phyloP scores from a whole-genome alignment of 2,329 filamentous ascomycete species.

The Paecilomyces dactylethromorphus region DNA sequence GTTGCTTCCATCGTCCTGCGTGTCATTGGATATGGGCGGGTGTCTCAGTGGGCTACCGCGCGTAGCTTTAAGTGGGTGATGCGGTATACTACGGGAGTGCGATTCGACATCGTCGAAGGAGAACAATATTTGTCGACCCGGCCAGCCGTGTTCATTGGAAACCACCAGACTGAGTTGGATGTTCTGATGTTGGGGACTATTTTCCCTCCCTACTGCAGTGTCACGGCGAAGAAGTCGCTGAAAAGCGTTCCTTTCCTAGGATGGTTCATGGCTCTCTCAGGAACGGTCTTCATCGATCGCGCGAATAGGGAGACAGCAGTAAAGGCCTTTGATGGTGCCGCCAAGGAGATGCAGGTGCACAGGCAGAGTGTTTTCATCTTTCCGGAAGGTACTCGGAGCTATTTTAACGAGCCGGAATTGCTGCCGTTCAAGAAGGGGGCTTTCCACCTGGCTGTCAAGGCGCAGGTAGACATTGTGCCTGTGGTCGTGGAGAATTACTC shows the following conservation, averaged over 20 bases:
- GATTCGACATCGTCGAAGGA: slow-evolving; percentile 66
- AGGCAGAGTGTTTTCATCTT: slow-evolving; percentile 56
- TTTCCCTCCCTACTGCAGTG: slow-evolving; percentile 85
- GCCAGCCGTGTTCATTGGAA: slow-evolving; percentile 85
- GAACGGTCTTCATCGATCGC: slow-evolving; percentile 92
- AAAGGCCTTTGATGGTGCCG: slow-evolving; percentile 77
- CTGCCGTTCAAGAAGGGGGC: slow-evolving; percentile 99
- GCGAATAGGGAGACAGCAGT: slow-evolving; percentile 75
- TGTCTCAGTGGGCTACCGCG: slow-evolving; percentile 79
- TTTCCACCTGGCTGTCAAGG: slow-evolving; percentile 92
- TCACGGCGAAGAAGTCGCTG: slow-evolving; percentile 85
- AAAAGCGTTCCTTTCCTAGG: slow-evolving; percentile 77
- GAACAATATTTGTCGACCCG: slow-evolving; percentile 58
- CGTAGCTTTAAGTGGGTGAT: slow-evolving; percentile 76
- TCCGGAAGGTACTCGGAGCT: slow-evolving; percentile 83
- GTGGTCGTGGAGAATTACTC: slow-evolving; percentile 76
- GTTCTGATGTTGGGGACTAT: slow-evolving; percentile 83
- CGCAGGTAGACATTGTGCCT: slow-evolving; percentile 86
- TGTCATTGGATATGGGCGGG: slow-evolving; percentile 62
- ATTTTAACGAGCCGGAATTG: slow-evolving; percentile 71
- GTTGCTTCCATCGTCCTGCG: slow-evolving; percentile 66
- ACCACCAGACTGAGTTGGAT: slow-evolving; percentile 95
- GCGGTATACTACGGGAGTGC: slow-evolving; percentile 66
- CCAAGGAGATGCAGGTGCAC: slow-evolving; percentile 66
- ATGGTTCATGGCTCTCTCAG: slow-evolving; percentile 87